A percentile compares a stretch with the other conserved stretches of the same genome.
Evolutionary conservation across 176 grass and related monocot genomes (phyloP).

Genomic region (Zizania latifolia): DNA sequence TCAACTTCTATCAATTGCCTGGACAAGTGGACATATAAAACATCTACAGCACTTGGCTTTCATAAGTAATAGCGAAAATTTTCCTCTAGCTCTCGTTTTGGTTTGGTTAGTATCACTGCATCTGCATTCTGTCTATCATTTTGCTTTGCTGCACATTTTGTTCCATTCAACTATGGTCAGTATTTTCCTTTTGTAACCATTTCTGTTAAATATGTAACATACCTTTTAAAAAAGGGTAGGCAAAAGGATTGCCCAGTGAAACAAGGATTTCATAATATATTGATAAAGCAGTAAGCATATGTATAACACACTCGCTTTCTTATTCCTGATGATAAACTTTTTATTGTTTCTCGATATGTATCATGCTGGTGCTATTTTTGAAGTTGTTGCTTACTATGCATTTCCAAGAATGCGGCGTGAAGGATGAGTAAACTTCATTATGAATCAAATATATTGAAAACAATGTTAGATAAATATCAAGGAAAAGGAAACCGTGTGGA

Average conservation of each 20-base stretch:
- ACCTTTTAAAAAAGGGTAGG: no score
- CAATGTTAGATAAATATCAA: not conserved
- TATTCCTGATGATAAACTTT: not conserved
- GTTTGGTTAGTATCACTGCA: not conserved
- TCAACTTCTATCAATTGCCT: not conserved
- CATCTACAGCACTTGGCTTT: not conserved
- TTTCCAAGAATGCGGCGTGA: not conserved
- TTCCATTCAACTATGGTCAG: not conserved
- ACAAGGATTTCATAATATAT: not conserved
- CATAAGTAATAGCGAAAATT: not conserved
- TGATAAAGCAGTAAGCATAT: not conserved
- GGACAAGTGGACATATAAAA: no score
- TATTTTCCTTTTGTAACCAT: not conserved
- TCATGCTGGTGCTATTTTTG: not conserved
- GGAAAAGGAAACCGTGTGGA: not conserved
- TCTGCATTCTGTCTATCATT: not conserved
- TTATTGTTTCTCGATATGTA: not conserved
- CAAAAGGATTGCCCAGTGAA: not conserved
- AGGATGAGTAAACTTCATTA: not conserved
- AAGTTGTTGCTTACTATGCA: not conserved
- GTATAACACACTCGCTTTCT: not conserved
- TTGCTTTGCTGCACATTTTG: not conserved
- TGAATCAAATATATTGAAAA: not conserved
- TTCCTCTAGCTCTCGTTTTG: constrained; percentile 4
- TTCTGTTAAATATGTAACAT: no score